A percentile compares a stretch with the other conserved stretches of the same genome.
These are phyloP conservation scores for Anisodus acutangulus DNA, from an alignment of 257 asterid species.

Conservation along the genomic window DNA sequence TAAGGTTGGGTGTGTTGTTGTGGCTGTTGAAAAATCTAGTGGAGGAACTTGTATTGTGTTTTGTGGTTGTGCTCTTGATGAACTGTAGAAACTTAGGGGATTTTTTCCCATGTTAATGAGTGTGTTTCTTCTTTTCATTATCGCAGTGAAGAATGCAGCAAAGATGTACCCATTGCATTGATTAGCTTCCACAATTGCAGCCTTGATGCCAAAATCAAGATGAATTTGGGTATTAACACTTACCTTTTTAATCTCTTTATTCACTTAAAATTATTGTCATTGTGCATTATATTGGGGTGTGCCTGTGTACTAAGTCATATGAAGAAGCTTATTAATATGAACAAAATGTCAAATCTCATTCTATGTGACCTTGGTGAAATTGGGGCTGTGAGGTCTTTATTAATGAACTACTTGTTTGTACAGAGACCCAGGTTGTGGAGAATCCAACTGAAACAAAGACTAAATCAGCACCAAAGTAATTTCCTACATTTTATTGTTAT, in stretches of 20 bases:
- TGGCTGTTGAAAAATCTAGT: no score
- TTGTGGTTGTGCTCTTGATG: no score
- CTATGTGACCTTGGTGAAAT: no score
- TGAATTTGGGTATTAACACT: slow-evolving; percentile 63
- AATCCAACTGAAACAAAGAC: slow-evolving; percentile 53
- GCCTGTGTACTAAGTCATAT: no score
- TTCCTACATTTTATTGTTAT: not conserved
- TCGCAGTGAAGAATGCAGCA: slow-evolving; percentile 71
- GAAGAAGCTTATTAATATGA: no score
- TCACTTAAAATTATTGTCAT: not conserved
- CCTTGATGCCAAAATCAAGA: slow-evolving; percentile 79
- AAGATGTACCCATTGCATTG: slow-evolving; percentile 79
- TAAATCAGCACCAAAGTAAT: slow-evolving; percentile 56
- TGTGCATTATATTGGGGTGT: not conserved
- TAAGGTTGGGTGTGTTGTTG: no score
- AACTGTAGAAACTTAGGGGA: no score
- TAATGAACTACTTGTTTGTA: not conserved
- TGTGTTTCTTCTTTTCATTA: not conserved
- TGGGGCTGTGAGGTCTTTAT: no score
- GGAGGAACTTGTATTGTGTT: no score
- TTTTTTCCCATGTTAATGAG: not conserved
- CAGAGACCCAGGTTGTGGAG: slow-evolving; percentile 71
- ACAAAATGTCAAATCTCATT: no score
- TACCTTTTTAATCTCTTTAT: not conserved
- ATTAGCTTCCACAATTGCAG: slow-evolving; percentile 79